Evolutionary conservation across 75 land plant genomes (phyloP).

Genomic region (Azolla pinnata): DNA sequence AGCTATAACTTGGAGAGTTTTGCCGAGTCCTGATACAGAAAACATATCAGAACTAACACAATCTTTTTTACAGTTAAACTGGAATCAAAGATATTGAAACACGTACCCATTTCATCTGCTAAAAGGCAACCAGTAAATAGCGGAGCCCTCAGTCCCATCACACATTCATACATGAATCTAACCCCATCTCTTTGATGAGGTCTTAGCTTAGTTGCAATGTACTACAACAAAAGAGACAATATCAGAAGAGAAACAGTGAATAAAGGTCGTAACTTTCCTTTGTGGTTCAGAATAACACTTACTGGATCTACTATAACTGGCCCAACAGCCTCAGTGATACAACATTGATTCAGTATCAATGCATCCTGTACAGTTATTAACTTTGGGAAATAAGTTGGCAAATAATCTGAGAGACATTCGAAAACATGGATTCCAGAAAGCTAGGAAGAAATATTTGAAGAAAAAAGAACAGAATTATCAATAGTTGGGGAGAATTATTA

Average conservation of each 20-base stretch:
- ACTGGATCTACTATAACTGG: constrained; percentile 17
- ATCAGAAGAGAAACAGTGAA: no score
- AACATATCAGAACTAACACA: background rate
- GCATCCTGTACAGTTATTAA: constrained; percentile 11
- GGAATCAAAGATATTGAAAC: background rate
- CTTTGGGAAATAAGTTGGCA: no score
- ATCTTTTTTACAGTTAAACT: background rate
- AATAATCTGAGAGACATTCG: no score
- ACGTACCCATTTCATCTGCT: constrained; percentile 44
- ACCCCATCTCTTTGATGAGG: constrained; percentile 43
- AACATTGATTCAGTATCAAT: constrained; percentile 8
- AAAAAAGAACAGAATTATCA: no score
- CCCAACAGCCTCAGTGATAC: background rate
- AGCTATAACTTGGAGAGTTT: constrained; percentile 41
- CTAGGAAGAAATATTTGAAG: no score
- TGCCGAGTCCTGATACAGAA: constrained; percentile 34
- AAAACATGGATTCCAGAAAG: no score
- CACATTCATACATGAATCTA: constrained; percentile 41
- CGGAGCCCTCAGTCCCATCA: constrained; percentile 35
- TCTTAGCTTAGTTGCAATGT: constrained; percentile 32
- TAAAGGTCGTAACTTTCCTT: no score
- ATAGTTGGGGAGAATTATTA: no score
- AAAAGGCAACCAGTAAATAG: constrained; percentile 33
- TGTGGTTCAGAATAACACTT: constrained; percentile 1
- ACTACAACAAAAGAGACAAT: constrained; percentile 12